Evolutionary conservation across 2,329 filamentous ascomycete genomes (phyloP).

Genomic region (Phyllosticta paracitricarpa): DNA sequence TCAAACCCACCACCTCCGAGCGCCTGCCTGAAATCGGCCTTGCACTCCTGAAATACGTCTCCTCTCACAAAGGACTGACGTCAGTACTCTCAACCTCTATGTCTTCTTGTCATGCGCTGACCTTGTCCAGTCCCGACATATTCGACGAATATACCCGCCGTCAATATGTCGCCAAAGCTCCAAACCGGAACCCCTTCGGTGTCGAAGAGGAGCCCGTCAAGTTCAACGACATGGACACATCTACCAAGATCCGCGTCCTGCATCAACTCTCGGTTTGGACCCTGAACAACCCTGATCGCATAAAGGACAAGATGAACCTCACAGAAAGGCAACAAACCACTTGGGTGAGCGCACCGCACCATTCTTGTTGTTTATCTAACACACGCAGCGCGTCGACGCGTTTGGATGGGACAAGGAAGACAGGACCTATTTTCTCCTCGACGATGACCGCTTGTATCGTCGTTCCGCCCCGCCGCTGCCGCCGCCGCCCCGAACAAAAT

Average conservation of each 20-base stretch:
- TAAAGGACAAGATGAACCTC: slow-evolving; percentile 73
- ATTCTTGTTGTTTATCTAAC: not conserved
- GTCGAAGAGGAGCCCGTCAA: slow-evolving; percentile 59
- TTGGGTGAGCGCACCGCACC: slow-evolving; percentile 55
- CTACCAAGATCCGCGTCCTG: slow-evolving; percentile 71
- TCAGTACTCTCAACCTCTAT: slow-evolving; percentile 40
- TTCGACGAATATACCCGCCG: slow-evolving; percentile 90
- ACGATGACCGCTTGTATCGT: slow-evolving; percentile 89
- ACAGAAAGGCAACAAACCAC: slow-evolving; percentile 72
- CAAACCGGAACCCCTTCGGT: slow-evolving; percentile 75
- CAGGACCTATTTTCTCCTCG: slow-evolving; percentile 78
- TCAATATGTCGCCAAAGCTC: slow-evolving; percentile 76
- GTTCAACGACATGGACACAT: slow-evolving; percentile 74
- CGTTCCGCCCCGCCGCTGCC: slow-evolving; percentile 64
- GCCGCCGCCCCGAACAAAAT: slow-evolving; percentile 46
- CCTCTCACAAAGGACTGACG: slow-evolving; percentile 87
- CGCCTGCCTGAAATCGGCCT: slow-evolving; percentile 74
- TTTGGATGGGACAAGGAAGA: slow-evolving; percentile 85
- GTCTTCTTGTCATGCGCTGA: slow-evolving; percentile 14
- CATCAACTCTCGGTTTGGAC: slow-evolving; percentile 87
- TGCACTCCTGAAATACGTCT: slow-evolving; percentile 81
- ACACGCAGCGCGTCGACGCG: slow-evolving; percentile 55
- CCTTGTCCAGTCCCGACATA: slow-evolving; percentile 56
- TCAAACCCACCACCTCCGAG: slow-evolving; percentile 63
- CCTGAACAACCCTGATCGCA: slow-evolving; percentile 74